phyloP scores from a whole-genome alignment of 2,329 filamentous ascomycete species.

The Trichoderma arundinaceum region DNA sequence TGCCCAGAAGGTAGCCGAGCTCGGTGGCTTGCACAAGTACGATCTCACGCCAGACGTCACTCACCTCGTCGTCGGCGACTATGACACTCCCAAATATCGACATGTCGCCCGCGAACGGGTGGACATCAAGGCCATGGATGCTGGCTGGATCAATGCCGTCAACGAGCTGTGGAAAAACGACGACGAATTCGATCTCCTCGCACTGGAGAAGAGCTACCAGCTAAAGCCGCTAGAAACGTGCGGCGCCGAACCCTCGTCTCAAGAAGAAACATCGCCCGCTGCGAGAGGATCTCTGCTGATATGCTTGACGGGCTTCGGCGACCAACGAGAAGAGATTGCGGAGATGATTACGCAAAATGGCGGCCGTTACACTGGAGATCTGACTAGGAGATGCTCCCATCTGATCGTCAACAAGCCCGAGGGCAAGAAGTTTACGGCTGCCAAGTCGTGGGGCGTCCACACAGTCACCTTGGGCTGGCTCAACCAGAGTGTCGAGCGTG shows the following conservation, averaged over 20 bases:
- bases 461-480: slow-evolving; percentile 87
- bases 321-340: slow-evolving; percentile 72
- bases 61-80: slow-evolving; percentile 88
- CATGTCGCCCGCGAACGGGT: slow-evolving; percentile 90
- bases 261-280: slow-evolving; percentile 32
- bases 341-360: slow-evolving; percentile 71
- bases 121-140: slow-evolving; percentile 81
- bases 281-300: slow-evolving; percentile 54
- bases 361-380: slow-evolving; percentile 83
- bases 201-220: slow-evolving; percentile 70
- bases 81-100: slow-evolving; percentile 90
- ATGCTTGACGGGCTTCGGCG: slow-evolving; percentile 64
- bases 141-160: slow-evolving; percentile 84
- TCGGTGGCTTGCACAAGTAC: slow-evolving; percentile 86
- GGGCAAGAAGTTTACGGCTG: slow-evolving; percentile 89
- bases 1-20: slow-evolving; percentile 70
- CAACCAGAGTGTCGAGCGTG: slow-evolving; percentile 77
- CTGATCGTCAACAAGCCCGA: slow-evolving; percentile 79
- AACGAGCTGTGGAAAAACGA: slow-evolving; percentile 81
- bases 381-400: slow-evolving; percentile 86
- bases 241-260: slow-evolving; percentile 48
- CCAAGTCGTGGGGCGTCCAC: slow-evolving; percentile 79
- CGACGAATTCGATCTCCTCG: slow-evolving; percentile 73
- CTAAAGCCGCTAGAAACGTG: slow-evolving; percentile 67
- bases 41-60: slow-evolving; percentile 96